phyloP scores from a whole-genome alignment of 2,329 filamentous ascomycete genomes.

The Pseudogymnoascus sp. region DNA sequence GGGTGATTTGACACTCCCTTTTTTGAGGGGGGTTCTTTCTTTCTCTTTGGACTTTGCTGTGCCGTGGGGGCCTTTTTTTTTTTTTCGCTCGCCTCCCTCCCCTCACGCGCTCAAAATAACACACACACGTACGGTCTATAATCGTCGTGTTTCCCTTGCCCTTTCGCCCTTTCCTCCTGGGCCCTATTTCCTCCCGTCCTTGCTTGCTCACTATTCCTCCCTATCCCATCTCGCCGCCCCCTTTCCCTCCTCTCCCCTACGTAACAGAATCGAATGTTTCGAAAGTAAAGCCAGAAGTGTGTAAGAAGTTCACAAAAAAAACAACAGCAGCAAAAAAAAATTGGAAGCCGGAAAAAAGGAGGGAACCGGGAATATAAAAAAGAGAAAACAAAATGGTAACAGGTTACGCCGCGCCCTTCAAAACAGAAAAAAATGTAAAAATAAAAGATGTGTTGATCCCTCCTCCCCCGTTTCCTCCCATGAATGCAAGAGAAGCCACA shows the following conservation, averaged over 20 bases:
- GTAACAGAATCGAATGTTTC: slow-evolving; percentile 7
- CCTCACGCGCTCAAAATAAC: not conserved
- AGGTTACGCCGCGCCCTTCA: not conserved
- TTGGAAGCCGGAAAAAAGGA: not conserved
- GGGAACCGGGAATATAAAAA: not conserved
- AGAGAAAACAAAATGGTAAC: not conserved
- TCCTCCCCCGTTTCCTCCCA: not conserved
- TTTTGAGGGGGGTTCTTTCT: not conserved
- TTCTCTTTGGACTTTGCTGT: not conserved
- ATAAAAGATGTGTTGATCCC: not conserved
- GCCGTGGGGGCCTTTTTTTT: not conserved
- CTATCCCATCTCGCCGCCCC: not conserved
- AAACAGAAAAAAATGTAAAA: not conserved
- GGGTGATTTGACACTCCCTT: slow-evolving; percentile 5
- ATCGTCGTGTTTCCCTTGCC: not conserved
- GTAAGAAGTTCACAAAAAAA: not conserved
- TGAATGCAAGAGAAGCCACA: not conserved
- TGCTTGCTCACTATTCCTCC: not conserved
- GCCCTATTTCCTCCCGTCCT: not conserved
- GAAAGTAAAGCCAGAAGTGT: not conserved
- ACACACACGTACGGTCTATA: slow-evolving; percentile 7
- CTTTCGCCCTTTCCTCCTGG: not conserved
- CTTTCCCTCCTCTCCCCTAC: not conserved
- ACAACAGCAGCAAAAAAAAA: not conserved
- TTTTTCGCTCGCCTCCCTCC: not conserved